Conservation (phyloP, 345 rosid species). For the Punica granatum region DNA sequence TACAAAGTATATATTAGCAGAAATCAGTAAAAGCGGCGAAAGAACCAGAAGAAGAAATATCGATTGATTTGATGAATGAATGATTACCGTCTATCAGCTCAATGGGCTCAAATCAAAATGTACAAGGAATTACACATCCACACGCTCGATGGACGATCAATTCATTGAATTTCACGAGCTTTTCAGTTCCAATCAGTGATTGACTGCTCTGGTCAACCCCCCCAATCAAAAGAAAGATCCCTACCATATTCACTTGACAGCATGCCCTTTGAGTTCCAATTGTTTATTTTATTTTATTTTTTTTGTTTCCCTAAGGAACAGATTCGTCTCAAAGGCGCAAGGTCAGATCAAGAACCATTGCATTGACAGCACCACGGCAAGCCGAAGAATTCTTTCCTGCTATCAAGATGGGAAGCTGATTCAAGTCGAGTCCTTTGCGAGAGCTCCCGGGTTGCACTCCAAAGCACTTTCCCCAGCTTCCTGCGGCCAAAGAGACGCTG, state of each 20-base stretch:
- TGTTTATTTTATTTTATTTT: neutral
- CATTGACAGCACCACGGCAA: neutral
- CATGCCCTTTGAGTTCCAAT: neutral
- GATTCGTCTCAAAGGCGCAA: neutral
- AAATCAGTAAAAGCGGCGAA: neutral
- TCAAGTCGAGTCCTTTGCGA: neutral
- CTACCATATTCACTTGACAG: neutral
- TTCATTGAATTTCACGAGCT: no score
- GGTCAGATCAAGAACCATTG: neutral
- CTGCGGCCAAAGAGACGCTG: neutral
- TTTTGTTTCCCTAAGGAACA: neutral
- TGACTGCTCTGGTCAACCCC: neutral
- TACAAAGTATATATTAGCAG: neutral
- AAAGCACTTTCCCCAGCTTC: neutral
- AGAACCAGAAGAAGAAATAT: neutral
- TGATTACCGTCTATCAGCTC: neutral
- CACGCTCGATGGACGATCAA: no score
- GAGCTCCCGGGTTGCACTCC: neutral
- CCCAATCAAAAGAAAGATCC: neutral
- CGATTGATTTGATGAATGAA: neutral
- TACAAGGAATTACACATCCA: neutral
- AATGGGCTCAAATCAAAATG: neutral
- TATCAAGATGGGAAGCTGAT: neutral
- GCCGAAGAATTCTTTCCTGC: neutral
- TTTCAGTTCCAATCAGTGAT: no score